Evolutionary conservation across 176 grass and related monocot species (phyloP), one percentile per base, ranked within the genome.

Genomic region (Cenchrus fungigraminus): DNA sequence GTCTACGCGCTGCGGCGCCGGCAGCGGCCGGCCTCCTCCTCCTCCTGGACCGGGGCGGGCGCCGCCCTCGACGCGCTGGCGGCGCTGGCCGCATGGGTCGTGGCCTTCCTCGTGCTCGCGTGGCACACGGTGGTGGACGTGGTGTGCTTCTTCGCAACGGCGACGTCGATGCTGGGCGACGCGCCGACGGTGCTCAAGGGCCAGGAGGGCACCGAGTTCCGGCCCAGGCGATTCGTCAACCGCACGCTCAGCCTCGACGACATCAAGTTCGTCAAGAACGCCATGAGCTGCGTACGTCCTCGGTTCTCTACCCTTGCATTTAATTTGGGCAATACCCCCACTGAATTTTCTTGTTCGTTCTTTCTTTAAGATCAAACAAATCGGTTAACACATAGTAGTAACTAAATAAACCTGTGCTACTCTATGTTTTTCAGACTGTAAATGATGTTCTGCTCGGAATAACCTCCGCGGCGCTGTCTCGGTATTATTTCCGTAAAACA

Each of bases 361-460:
- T 20, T 6, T 11, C 44, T 58, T 28, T 58, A 40, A 20, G 12
- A 61, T 10, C 61, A 43, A 68, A 5, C 14, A 14, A 34, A 42
- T 20, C 7, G 17, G 11, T 54, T 65, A 25, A 25, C 16, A 19
- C 57, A 40, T 40, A 40, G 34, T 34, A 34, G 34, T 34, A 34
- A 34, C 6, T 52, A 8, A 52, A 6, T 52, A 63, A 22, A 6
- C 76, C 12, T 57, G 14, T 32, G 58, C 60, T 17, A 6, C 11
- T 54, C 29, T 55, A 15, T 45, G 46, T 16, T 51, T 79, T 65
- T 44, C 91, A 98, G 95, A 98, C 95, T 12, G 64, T 95, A 43
- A 98, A 95, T 67, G 95, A 98, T 87, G 93, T 98, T 63, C 87
- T 98, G 44, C 46, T 98, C 12, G 95, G 95, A 51, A 52, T 95